Evolutionary conservation across 176 grass and related monocot genomes (phyloP).

Genomic region (Calamus simplicifolius): DNA sequence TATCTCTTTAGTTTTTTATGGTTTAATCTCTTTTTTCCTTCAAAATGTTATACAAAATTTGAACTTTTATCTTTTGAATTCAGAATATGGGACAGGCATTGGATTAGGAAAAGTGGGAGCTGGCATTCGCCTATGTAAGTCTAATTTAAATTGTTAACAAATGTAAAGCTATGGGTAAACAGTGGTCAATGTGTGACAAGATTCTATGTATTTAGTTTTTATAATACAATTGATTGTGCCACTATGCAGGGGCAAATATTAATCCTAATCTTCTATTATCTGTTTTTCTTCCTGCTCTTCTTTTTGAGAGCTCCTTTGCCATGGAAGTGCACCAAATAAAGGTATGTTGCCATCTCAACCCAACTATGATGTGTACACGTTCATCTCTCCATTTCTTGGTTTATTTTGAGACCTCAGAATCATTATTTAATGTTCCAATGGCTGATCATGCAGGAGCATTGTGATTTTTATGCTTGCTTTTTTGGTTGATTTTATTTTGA

Average conservation of each 20-base stretch:
- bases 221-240: background rate
- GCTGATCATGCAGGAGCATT: too few species aligned
- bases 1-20: background rate
- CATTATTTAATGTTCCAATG: too few species aligned
- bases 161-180: too few species aligned
- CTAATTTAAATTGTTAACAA: too few species aligned
- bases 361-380: background rate
- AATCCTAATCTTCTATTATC: conserved; percentile 77
- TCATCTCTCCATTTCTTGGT: background rate
- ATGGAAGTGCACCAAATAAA: conserved; percentile 98
- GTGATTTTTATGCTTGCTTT: too few species aligned
- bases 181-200: too few species aligned
- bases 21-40: background rate
- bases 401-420: too few species aligned
- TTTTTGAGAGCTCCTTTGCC: conserved; percentile 92
- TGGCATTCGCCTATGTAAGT: conserved; percentile 92
- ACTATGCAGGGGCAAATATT: conserved; percentile 71
- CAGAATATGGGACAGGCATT: conserved; percentile 73
- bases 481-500: too few species aligned
- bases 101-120: conserved; percentile 79
- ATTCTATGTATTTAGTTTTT: background rate
- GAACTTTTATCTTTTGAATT: background rate
- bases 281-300: conserved; percentile 85
- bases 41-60: background rate
- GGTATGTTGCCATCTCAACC: conserved; percentile 27